Evolutionary conservation across 495 filamentous ascomycete genomes (phyloP), one percentile per base, ranked within the genome.

Genomic region (Aspergillus sclerotiicarbonarius): DNA sequence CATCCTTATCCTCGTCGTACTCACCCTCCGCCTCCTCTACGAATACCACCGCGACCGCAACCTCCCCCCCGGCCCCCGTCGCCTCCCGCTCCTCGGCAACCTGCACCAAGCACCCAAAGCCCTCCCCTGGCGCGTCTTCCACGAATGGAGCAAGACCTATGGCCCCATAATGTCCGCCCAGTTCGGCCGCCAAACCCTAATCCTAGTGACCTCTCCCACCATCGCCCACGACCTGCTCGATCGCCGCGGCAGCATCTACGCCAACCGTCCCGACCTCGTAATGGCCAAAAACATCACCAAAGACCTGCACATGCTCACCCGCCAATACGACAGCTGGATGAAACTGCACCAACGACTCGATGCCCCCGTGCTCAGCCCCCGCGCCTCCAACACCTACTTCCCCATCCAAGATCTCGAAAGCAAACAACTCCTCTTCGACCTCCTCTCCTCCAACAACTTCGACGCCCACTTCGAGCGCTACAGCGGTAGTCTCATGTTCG

Each of bases 271-370:
- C 7, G 52, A 60, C 15, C 33, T 70, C 31, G 53, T 67, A 0
- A 58, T 74, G 57, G 66, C 62, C 20, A 61, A 64, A 2, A 33
- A 50, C 16, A 16, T 62, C n/a, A 60, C 56, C 16, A 63, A 62
- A 6, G 61, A 60, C 19, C 65, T 72, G 64, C 76, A 80, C 53
- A 61, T 77, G 10, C 63, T 79, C 0, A 20, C 81, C 0, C 74
- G 77, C 65, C 67, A 72, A 0, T 78, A 79, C 53, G 71, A 71
- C 13, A 51, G 67, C 5, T 54, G 61, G 19, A 83, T 74, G 75
- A 62, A 72, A 37, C 59, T 51, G 2, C 74, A 70, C 41, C 69
- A 75, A n/a, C 76, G 76, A 47, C 54, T 67, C 41, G 48, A 58
- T 2, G 50, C 53, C 3, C 41, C 57, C 6, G 32, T 81, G 3